These are phyloP conservation scores for Zopfochytrium polystomum DNA, from an alignment of 371 early-diverging fungal genomes.

Conservation along the genomic window DNA sequence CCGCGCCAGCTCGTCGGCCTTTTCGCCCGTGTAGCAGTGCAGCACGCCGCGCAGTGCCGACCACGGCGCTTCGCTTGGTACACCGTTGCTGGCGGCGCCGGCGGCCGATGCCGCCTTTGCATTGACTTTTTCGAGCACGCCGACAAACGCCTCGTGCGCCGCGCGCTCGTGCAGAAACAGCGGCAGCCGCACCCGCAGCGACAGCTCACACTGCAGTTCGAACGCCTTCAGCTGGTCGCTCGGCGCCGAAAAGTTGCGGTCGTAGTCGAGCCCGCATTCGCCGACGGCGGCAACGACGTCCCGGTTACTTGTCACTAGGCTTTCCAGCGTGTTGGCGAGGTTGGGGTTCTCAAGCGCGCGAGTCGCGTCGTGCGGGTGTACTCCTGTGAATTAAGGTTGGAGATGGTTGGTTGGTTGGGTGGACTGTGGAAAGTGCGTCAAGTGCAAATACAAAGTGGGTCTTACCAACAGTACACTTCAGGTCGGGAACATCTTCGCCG, in stretches of 20 bases:
- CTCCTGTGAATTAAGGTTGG: no score
- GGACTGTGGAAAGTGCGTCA: no score
- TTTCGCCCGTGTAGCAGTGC: conserved; percentile 55
- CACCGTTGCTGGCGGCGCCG: not conserved
- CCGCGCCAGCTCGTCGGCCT: conserved; percentile 28
- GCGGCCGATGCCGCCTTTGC: not conserved
- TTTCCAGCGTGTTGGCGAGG: conserved; percentile 11
- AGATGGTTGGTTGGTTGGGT: no score
- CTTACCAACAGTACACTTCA: conserved; percentile 36
- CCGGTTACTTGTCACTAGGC: conserved; percentile 9
- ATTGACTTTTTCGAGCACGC: conserved; percentile 27
- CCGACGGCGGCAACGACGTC: conserved; percentile 54
- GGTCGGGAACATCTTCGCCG: conserved; percentile 8
- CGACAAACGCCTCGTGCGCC: conserved; percentile 47
- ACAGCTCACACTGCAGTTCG: conserved; percentile 18
- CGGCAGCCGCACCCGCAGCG: conserved; percentile 33
- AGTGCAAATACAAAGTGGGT: no score
- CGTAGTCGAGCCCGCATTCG: conserved; percentile 63
- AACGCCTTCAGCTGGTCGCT: conserved; percentile 48
- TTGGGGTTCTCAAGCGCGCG: conserved; percentile 11
- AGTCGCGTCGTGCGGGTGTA: conserved; percentile 36
- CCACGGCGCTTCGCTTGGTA: no score
- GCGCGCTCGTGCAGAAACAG: conserved; percentile 56
- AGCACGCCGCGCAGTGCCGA: conserved; percentile 48
- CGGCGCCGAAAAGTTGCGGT: conserved; percentile 46